phyloP scores from a whole-genome alignment of 768 basidiomycete genomes.

The Nidularia pulvinata region DNA sequence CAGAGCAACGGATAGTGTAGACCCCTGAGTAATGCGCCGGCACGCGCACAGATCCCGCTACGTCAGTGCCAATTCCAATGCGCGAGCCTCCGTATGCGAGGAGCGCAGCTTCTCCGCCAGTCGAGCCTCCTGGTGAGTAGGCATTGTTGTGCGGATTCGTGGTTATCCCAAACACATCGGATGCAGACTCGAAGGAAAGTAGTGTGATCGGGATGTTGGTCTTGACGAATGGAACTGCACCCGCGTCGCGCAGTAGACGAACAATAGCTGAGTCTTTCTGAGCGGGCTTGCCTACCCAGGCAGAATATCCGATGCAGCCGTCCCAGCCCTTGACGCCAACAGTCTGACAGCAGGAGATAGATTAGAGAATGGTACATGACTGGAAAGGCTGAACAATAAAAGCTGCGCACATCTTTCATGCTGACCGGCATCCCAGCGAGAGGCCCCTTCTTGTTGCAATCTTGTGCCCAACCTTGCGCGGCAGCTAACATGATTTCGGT shows the following conservation, averaged over 20 bases:
- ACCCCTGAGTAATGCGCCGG: conserved; percentile 69
- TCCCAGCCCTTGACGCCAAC: conserved; percentile 57
- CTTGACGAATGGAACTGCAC: conserved; percentile 67
- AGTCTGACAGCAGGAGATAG: conserved; percentile 22
- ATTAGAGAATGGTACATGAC: background rate
- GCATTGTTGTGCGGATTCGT: conserved; percentile 59
- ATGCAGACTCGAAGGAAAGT: conserved; percentile 55
- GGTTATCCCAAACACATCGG: conserved; percentile 59
- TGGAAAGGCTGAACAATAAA: conserved; percentile 6
- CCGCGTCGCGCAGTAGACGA: conserved; percentile 54
- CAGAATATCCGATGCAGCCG: conserved; percentile 58
- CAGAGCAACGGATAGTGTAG: conserved; percentile 54
- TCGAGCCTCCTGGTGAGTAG: conserved; percentile 65
- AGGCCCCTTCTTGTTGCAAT: conserved; percentile 34
- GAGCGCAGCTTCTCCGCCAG: conserved; percentile 67
- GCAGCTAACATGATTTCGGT: conserved; percentile 54
- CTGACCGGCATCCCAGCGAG: conserved; percentile 63
- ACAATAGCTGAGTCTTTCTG: conserved; percentile 48
- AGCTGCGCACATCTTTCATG: conserved; percentile 43
- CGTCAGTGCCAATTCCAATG: conserved; percentile 68
- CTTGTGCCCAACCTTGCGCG: conserved; percentile 29
- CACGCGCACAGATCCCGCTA: conserved; percentile 66
- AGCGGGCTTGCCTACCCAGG: conserved; percentile 41
- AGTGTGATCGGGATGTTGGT: conserved; percentile 64
- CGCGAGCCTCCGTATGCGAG: conserved; percentile 61